phyloP scores from a whole-genome alignment of 2,329 filamentous ascomycete genomes.

The Aspergillus sp. region DNA sequence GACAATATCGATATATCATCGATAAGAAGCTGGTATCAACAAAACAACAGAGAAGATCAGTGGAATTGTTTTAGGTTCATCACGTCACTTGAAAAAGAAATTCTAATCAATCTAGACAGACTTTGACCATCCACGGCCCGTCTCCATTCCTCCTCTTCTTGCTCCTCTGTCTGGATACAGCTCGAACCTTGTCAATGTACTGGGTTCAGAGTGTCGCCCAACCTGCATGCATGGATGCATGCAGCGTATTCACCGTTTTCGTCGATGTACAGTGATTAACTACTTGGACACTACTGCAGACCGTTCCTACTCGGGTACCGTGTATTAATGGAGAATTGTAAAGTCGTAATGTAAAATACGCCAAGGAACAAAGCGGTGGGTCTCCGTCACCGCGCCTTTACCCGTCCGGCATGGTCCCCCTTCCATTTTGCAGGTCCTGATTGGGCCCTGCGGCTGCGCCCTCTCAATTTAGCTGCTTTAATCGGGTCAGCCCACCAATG shows the following conservation, averaged over 20 bases:
- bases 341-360: too few species aligned
- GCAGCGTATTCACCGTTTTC: neutral
- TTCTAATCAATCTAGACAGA: neutral
- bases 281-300: conserved; percentile 9
- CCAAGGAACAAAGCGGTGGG: conserved; percentile 6
- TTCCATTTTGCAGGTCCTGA: neutral
- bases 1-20: too few species aligned
- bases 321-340: too few species aligned
- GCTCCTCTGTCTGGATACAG: too few species aligned
- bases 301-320: conserved; percentile 10
- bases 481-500: neutral
- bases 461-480: neutral
- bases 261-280: neutral
- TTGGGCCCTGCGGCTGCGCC: neutral
- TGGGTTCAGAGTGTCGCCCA: neutral
- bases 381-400: conserved; percentile 20
- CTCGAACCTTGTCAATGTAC: neutral
- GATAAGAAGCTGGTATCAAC: too few species aligned
- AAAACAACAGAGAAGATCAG: neutral
- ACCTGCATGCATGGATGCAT: too few species aligned
- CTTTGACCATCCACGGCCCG: conserved; percentile 16
- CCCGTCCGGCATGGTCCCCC: conserved; percentile 11
- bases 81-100: neutral
- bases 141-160: conserved; percentile 9
- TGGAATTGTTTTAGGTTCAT: neutral